Evolutionary conservation across 257 asterid species (phyloP).

Genomic region (Solanum verrucosum): DNA sequence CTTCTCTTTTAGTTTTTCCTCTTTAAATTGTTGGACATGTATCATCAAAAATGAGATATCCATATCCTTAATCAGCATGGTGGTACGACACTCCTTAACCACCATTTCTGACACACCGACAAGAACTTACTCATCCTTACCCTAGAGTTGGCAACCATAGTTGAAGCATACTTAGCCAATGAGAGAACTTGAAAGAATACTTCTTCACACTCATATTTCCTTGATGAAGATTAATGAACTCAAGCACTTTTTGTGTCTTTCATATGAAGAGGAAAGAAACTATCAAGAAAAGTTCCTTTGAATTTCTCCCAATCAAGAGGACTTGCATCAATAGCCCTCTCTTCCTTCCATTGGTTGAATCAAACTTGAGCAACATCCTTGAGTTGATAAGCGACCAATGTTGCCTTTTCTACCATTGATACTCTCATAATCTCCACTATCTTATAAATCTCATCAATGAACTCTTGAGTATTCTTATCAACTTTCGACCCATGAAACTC

Average conservation of each 20-base stretch:
- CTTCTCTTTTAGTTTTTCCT: background rate
- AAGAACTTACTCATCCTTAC: background rate
- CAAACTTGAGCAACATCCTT: background rate
- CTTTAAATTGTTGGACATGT: background rate
- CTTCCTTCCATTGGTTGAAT: background rate
- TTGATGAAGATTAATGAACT: background rate
- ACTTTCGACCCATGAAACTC: background rate
- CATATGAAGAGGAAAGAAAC: background rate
- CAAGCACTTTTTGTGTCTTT: background rate
- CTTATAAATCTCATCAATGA: background rate
- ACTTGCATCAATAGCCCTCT: background rate
- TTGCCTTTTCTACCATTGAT: background rate
- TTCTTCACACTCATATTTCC: background rate
- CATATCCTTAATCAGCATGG: background rate
- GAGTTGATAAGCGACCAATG: background rate
- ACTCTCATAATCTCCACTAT: background rate
- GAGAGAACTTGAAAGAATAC: background rate
- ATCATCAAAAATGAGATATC: background rate
- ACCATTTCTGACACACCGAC: background rate
- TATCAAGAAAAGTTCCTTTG: background rate
- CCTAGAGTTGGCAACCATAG: background rate
- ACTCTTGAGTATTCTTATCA: background rate
- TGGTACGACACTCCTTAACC: background rate
- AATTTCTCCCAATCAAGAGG: background rate
- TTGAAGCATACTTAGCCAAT: background rate